Evolutionary conservation across 192 early-diverging fungal species (phyloP), one percentile per base, ranked within the genome.

Genomic region (Coemansia sp.): DNA sequence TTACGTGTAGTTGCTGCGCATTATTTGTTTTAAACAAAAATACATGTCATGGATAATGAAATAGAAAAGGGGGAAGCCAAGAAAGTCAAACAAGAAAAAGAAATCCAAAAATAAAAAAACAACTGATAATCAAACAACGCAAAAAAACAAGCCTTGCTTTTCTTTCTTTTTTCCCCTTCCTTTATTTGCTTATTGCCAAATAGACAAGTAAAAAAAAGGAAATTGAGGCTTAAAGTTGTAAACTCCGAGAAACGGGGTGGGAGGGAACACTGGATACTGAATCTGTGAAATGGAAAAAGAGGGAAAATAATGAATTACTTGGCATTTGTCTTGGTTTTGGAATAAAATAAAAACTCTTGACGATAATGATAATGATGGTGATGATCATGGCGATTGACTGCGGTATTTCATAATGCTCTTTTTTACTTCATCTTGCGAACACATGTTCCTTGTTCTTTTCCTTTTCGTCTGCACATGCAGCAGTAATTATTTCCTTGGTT

Each of bases 231-330:
- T 22, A 22, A 54, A 8, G 26, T 7, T 13, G 26, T 22, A 54
- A 26, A 54, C 51, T 54, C 51, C 51, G 51, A 54, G 51, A 54
- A 26, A 26, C 26, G 26, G n/a, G n/a, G n/a, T n/a, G n/a, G 26
- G 26, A 26, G 26, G 26, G 26, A 26, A 26, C 26, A 26, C 26
- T 26, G 26, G 26, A 26, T 26, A 26, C 26, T 26, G 26, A 26
- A 26, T 26, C 26, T 26, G 26, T 26, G 26, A 3, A 26, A 26
- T 2, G 0, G 26, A 3, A 26, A 6, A 54, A 54, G 26, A 26
- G 51, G 51, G 16, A 18, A 18, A 12, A 26, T 10, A 54, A 54
- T 21, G 51, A 13, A 54, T 54, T 54, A 54, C 51, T 54, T 54
- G 51, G 51, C 51, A 26, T 54, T 54, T 54, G 3, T 9, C 0